phyloP scores from a whole-genome alignment of 2,329 filamentous ascomycete species.

The Botrytis hyacinthi region DNA sequence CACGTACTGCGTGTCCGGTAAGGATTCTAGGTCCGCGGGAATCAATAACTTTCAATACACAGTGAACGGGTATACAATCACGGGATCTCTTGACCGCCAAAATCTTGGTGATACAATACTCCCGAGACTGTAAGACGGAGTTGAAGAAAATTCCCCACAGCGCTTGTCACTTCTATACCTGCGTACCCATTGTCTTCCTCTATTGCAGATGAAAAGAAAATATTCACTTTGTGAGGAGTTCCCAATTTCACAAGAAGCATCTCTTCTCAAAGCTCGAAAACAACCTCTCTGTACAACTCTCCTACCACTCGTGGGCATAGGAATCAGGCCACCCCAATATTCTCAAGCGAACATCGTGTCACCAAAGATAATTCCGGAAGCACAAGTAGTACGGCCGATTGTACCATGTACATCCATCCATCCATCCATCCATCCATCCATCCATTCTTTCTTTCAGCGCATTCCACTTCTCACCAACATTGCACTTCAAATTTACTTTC shows the following conservation, averaged over 20 bases:
- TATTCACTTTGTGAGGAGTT: background rate
- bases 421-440: no score
- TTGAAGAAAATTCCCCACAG: background rate
- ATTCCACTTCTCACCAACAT: background rate
- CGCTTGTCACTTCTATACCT: background rate
- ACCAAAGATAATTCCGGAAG: background rate
- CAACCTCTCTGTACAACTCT: background rate
- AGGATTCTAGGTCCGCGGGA: background rate
- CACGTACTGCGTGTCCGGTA: background rate
- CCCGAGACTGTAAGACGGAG: background rate
- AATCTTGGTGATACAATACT: background rate
- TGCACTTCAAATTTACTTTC: background rate
- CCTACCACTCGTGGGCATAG: background rate
- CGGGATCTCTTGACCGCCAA: background rate
- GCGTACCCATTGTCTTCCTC: background rate
- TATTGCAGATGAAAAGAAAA: background rate
- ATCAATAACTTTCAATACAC: background rate
- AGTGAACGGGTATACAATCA: background rate
- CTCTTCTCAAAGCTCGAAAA: background rate
- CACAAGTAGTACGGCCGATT: conserved; percentile 9
- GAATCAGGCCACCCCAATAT: conserved; percentile 5
- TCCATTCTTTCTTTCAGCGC: background rate
- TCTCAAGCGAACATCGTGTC: background rate
- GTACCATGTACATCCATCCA: conserved; percentile 1
- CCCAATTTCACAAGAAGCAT: background rate